Evolutionary conservation across 1,284 basidiomycete genomes (phyloP).

Genomic region (Grifola frondosa): DNA sequence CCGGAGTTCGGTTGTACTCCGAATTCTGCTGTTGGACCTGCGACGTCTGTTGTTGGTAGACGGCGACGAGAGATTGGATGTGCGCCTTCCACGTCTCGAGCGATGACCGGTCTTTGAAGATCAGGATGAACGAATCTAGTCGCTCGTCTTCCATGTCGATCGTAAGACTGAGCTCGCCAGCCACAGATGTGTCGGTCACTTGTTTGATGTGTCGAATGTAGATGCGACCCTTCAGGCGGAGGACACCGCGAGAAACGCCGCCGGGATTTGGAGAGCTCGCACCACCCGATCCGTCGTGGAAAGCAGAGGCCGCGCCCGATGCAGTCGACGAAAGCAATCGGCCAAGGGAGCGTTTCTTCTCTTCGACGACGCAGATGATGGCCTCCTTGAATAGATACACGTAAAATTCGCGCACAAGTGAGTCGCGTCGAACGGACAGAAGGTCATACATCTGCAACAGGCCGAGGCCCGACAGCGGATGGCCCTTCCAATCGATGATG

Average conservation of each 20-base stretch:
- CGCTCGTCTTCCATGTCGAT: constrained; percentile 95
- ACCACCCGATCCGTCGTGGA: constrained; percentile 44
- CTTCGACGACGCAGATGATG: constrained; percentile 94
- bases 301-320: constrained; percentile 33
- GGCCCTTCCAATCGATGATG: constrained; percentile 93
- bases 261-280: constrained; percentile 41
- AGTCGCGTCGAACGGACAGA: constrained; percentile 83
- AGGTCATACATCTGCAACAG: constrained; percentile 89
- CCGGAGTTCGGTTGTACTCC: constrained; percentile 8
- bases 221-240: constrained; percentile 92
- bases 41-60: constrained; percentile 55
- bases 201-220: constrained; percentile 91
- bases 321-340: constrained; percentile 65
- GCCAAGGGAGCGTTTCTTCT: constrained; percentile 80
- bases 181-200: constrained; percentile 75
- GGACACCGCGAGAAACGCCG: constrained; percentile 65
- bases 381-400: constrained; percentile 97
- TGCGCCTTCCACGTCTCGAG: constrained; percentile 86
- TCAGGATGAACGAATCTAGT: constrained; percentile 90
- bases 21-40: constrained; percentile 35
- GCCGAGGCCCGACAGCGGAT: constrained; percentile 85
- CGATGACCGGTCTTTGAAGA: constrained; percentile 88
- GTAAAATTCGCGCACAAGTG: constrained; percentile 86
- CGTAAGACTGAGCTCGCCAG: constrained; percentile 83
- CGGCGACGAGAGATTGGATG: constrained; percentile 71